Conservation (phyloP, 352 stramenopile genomes). For the Phytopythium vexans region DNA sequence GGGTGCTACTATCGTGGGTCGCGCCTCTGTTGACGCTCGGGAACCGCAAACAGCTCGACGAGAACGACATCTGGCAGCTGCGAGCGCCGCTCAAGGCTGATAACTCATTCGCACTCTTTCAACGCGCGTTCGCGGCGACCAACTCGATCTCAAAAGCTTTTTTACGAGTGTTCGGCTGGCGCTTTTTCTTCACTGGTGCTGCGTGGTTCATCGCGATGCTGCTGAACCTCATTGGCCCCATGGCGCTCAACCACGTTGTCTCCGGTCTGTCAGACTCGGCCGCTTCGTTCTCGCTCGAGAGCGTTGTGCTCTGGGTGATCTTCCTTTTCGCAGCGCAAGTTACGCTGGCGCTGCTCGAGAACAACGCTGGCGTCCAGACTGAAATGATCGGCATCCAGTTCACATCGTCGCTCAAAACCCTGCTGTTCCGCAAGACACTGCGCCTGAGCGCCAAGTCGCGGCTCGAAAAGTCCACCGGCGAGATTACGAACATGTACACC, state of each 20-base stretch:
- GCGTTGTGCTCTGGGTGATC: conserved; percentile 6
- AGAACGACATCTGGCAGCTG: conserved; percentile 36
- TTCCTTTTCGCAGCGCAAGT: conserved; percentile 44
- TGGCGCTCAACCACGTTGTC: conserved; percentile 41
- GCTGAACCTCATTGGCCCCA: conserved; percentile 33
- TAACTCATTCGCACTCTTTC: too few relatives aligned
- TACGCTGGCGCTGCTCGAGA: conserved; percentile 42
- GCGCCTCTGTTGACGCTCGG: conserved; percentile 34
- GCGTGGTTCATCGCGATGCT: conserved; percentile 33
- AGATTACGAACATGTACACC: conserved; percentile 55
- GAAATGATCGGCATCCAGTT: conserved; percentile 53
- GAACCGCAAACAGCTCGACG: conserved; percentile 36
- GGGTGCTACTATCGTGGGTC: conserved; percentile 37
- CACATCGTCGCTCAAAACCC: conserved; percentile 29
- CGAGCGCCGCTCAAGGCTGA: conserved; percentile 22
- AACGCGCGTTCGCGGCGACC: too few relatives aligned
- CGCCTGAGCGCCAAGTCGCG: conserved; percentile 30
- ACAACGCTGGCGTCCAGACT: conserved; percentile 33
- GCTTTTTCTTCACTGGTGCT: conserved; percentile 32
- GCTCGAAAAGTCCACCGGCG: conserved; percentile 30
- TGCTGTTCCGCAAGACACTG: conserved; percentile 46
- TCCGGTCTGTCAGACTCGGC: conserved; percentile 18
- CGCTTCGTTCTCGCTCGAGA: conserved; percentile 6
- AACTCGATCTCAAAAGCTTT: conserved; percentile 26
- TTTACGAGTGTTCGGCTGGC: conserved; percentile 21